phyloP scores from a whole-genome alignment of 139 green algal species.

The Auxenochlorella pyrenoidosa region DNA sequence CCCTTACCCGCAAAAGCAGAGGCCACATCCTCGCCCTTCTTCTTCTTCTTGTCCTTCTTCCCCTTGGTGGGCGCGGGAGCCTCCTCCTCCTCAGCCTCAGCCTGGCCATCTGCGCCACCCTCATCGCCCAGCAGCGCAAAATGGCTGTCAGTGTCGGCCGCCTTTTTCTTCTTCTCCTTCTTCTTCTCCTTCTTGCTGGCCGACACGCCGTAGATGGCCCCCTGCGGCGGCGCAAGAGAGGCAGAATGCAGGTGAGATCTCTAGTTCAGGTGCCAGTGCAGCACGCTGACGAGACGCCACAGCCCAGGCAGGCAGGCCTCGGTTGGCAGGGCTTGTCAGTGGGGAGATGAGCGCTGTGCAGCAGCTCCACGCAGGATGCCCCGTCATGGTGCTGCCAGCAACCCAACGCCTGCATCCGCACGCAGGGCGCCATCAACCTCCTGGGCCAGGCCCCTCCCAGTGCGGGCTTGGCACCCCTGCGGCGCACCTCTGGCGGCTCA shows the following conservation, averaged over 20 bases:
- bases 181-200: conserved; percentile 52
- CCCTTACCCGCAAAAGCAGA: conserved; percentile 2
- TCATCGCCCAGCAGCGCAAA: conserved; percentile 67
- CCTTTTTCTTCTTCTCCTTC: conserved; percentile 44
- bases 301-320: neutral
- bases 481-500: conserved; percentile 53
- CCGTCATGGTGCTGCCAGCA: too few relatives aligned
- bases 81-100: conserved; percentile 28
- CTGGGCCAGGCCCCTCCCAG: too few relatives aligned
- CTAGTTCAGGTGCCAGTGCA: too few relatives aligned
- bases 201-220: conserved; percentile 11
- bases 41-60: conserved; percentile 50
- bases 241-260: neutral
- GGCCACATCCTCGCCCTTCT: conserved; percentile 33
- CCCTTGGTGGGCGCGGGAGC: conserved; percentile 44
- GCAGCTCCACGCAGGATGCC: too few relatives aligned
- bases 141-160: conserved; percentile 39
- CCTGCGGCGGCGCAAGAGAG: neutral
- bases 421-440: too few relatives aligned
- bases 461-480: neutral
- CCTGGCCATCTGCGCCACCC: conserved; percentile 18
- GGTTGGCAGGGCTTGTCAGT: too few relatives aligned
- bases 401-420: too few relatives aligned
- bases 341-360: too few relatives aligned
- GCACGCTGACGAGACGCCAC: neutral